Evolutionary conservation across 2,329 filamentous ascomycete genomes (phyloP), one percentile per base, ranked within the genome.

Genomic region (Harringtonia lauricola): DNA sequence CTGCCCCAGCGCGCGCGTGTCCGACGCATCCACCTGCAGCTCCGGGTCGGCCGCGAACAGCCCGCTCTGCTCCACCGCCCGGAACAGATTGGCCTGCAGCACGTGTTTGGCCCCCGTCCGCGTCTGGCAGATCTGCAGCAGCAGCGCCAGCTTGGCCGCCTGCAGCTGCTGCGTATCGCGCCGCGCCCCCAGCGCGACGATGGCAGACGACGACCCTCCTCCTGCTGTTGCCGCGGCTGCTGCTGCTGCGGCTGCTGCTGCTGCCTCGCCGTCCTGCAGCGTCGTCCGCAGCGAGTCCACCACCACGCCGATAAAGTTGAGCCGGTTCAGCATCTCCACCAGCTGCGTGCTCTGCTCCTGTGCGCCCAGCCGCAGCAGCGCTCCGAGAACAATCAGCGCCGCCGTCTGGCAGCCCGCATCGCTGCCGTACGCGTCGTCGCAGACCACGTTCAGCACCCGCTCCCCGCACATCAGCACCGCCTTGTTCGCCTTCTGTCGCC

Each of bases 21-120:
- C 24, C 28, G 36, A 26, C 63, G 55, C 57, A 74, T 74, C 74
- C 46, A 89, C 79, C 47, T 94, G 88, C 43, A 98, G 79, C 60
- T 98, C 92, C 1, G 92, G 92, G 59, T 98, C 92, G 13, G 85
- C 84, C 9, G 80, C 71, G 60, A 96, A 98, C 19, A 96, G 72
- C n/a, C 80, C 78, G 1, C 88, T 94, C 44, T 83, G 76, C 49
- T 84, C 83, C 24, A 96, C 68, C 0, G 86, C 75, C 36, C 81
- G 76, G 66, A 98, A 90, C 6, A 98, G 72, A 49, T 90, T 90
- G 9, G 86, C 85, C 55, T 94, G 88, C 35, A 96, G 71, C n/a
- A 95, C 79, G 50, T 86, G 79, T 46, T 82, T 83, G 38, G 92
- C 89, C 24, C 92, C 94, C n/a, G 74, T 67, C 45, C 84, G 81